These are phyloP conservation scores for Medicago ruthenica DNA, from an alignment of 306 rosid species.

Conservation along the genomic window DNA sequence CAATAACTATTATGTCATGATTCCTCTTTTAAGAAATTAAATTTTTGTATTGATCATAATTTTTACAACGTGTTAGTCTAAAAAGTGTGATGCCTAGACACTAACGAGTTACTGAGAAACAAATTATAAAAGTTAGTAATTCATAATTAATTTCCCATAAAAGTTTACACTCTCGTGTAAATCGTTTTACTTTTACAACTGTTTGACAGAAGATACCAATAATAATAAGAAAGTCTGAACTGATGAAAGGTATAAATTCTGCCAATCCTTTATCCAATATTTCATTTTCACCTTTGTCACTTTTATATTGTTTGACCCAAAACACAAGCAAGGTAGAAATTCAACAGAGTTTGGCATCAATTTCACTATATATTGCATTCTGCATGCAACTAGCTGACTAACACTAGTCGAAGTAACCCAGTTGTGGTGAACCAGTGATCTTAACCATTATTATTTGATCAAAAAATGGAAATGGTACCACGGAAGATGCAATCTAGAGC, in stretches of 20 bases:
- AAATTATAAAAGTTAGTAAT: not conserved
- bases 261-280: conserved; percentile 39
- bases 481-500: conserved; percentile 38
- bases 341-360: conserved; percentile 23
- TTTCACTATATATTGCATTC: conserved; percentile 32
- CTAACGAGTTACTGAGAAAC: not conserved
- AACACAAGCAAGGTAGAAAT: conserved; percentile 67
- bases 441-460: conserved; percentile 17
- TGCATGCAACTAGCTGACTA: too few species aligned
- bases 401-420: too few species aligned
- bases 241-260: conserved; percentile 29
- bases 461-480: conserved; percentile 39
- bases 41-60: not conserved
- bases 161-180: too few species aligned
- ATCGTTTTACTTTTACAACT: too few species aligned
- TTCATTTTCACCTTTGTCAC: conserved; percentile 36
- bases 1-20: conserved; percentile 7
- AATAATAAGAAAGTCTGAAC: conserved; percentile 1
- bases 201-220: too few species aligned
- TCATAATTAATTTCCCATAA: too few species aligned
- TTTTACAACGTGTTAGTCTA: not conserved
- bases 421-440: not conserved
- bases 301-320: conserved; percentile 42
- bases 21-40: not conserved
- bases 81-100: not conserved